Evolutionary conservation across 2,329 filamentous ascomycete species (phyloP).

Genomic region (Fusarium drepaniforme): DNA sequence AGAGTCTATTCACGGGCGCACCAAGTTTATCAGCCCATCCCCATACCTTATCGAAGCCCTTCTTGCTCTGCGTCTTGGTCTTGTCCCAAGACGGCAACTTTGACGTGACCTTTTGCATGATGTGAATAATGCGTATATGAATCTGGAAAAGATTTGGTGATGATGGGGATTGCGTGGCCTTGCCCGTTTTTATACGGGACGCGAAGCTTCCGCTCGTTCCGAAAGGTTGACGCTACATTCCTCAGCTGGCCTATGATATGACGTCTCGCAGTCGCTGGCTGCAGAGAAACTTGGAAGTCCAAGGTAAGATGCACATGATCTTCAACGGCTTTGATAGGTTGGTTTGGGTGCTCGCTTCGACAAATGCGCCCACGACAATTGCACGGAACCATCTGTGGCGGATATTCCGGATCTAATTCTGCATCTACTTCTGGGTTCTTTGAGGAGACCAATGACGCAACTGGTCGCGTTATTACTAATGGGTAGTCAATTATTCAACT

Average conservation of each 20-base stretch:
- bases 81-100: constrained; percentile 62
- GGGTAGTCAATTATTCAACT: background rate
- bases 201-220: background rate
- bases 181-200: background rate
- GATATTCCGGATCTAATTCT: background rate
- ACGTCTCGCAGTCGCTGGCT: background rate
- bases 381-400: background rate
- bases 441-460: background rate
- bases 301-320: background rate
- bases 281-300: background rate
- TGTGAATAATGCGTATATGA: background rate
- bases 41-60: constrained; percentile 82
- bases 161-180: background rate
- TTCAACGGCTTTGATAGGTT: background rate
- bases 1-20: constrained; percentile 81
- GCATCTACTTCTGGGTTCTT: background rate
- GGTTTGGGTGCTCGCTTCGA: background rate
- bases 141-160: background rate
- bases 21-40: constrained; percentile 65
- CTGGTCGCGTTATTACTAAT: background rate
- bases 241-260: background rate
- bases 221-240: background rate
- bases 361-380: background rate
- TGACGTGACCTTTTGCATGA: constrained; percentile 51
- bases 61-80: constrained; percentile 68